A percentile compares a stretch with the other conserved stretches of the same genome.
Evolutionary conservation across 2,329 filamentous ascomycete genomes (phyloP).

Genomic region (Chaetomium sp.): DNA sequence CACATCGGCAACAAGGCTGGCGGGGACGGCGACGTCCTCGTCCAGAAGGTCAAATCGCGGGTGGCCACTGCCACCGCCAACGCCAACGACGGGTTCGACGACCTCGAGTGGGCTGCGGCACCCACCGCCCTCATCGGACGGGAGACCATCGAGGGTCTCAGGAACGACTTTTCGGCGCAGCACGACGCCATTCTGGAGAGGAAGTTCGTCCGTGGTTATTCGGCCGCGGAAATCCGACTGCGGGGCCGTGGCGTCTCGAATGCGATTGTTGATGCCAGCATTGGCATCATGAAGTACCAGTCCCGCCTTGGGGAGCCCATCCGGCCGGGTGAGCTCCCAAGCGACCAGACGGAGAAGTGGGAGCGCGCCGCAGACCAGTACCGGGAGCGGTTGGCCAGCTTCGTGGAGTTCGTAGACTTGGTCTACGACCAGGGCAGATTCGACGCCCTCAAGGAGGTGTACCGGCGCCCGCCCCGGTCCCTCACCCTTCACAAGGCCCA

Average conservation of each 20-base stretch:
- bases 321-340: no score
- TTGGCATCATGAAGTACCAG: constrained; percentile 25
- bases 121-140: constrained; percentile 21
- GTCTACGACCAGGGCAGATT: constrained; percentile 9
- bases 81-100: constrained; percentile 17
- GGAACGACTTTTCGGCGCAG: constrained; percentile 13
- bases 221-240: constrained; percentile 6
- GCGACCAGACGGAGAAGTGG: constrained; percentile 10
- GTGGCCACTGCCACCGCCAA: constrained; percentile 1
- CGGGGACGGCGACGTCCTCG: constrained; percentile 11
- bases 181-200: constrained; percentile 17
- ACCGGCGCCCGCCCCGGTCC: constrained; percentile 3
- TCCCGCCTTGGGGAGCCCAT: background rate
- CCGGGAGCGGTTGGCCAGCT: background rate
- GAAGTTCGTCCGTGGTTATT: constrained; percentile 15
- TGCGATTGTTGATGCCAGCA: constrained; percentile 18
- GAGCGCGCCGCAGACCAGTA: constrained; percentile 11
- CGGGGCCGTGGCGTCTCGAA: constrained; percentile 1
- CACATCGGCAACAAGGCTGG: constrained; percentile 12
- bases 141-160: constrained; percentile 15
- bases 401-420: constrained; percentile 7
- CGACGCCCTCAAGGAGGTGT: background rate
- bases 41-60: constrained; percentile 24
- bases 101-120: constrained; percentile 23
- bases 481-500: constrained; percentile 4